phyloP scores from a whole-genome alignment of 176 grass and related monocot species.

The Eleusine indica region DNA sequence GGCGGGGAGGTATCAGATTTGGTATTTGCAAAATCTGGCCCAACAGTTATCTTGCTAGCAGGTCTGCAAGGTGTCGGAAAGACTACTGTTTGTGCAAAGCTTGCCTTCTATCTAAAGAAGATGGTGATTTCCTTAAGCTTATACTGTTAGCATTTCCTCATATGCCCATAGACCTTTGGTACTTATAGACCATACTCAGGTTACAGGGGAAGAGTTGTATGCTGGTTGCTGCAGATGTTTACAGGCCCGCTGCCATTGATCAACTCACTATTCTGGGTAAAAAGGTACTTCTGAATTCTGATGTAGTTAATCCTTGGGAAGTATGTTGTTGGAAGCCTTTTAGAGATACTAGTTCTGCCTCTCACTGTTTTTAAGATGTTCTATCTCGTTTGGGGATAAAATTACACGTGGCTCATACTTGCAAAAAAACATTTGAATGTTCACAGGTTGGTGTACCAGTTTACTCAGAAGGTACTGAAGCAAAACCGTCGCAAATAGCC shows the following conservation, averaged over 20 bases:
- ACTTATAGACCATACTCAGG: constrained; percentile 48
- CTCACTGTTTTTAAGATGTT: not conserved
- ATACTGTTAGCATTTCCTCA: constrained; percentile 21
- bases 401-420: not conserved
- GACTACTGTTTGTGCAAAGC: constrained; percentile 93
- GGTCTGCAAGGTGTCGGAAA: constrained; percentile 97
- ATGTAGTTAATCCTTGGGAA: not conserved
- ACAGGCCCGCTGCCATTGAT: constrained; percentile 99
- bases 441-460: constrained; percentile 84
- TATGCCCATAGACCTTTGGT: constrained; percentile 33
- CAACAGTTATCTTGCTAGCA: constrained; percentile 83
- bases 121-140: constrained; percentile 59
- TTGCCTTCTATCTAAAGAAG: constrained; percentile 92
- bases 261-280: constrained; percentile 83
- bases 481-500: constrained; percentile 83
- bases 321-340: constrained; percentile 15
- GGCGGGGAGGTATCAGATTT: constrained; percentile 92
- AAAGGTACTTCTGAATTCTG: constrained; percentile 55
- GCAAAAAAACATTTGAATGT: constrained; percentile 15
- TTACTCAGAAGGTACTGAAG: constrained; percentile 79
- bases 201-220: constrained; percentile 98
- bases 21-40: constrained; percentile 71
- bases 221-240: constrained; percentile 94
- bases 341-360: not conserved
- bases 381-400: constrained; percentile 5